Percentiles rank a stretch among this genome's conserved stretches.
Evolutionary conservation across 2,329 filamentous ascomycete genomes (phyloP).

Genomic region (Lizonia empirigonia): DNA sequence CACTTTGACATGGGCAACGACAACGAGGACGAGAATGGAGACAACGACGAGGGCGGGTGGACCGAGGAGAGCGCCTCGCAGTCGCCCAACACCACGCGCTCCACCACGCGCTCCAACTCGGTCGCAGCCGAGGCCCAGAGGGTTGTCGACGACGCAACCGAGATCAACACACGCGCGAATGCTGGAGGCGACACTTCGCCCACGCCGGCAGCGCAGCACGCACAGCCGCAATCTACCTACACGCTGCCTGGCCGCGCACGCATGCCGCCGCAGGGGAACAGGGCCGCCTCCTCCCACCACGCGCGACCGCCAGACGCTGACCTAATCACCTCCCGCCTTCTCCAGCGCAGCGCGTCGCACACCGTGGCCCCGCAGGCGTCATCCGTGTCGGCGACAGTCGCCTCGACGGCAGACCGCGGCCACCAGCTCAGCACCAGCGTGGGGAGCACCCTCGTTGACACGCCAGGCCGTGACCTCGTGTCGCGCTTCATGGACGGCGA

Average conservation of each 20-base stretch:
- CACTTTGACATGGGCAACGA: slow-evolving; percentile 49
- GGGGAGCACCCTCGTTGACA: slow-evolving; percentile 48
- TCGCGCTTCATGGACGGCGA: slow-evolving; percentile 54
- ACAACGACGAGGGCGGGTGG: slow-evolving; percentile 47
- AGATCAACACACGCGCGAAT: slow-evolving; percentile 24
- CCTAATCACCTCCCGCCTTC: slow-evolving; percentile 69
- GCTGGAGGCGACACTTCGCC: slow-evolving; percentile 24
- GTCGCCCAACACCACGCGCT: slow-evolving; percentile 49
- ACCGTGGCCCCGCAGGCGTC: slow-evolving; percentile 70
- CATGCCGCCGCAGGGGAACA: slow-evolving; percentile 34
- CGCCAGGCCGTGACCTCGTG: slow-evolving; percentile 50
- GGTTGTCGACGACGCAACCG: slow-evolving; percentile 30
- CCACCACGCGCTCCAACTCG: slow-evolving; percentile 50
- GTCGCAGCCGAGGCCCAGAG: slow-evolving; percentile 45
- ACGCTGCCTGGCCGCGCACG: slow-evolving; percentile 38
- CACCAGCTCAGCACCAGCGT: slow-evolving; percentile 46
- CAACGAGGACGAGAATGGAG: slow-evolving; percentile 30
- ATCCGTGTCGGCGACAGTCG: slow-evolving; percentile 61
- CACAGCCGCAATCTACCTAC: slow-evolving; percentile 16
- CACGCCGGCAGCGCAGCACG: not conserved
- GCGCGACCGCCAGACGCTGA: slow-evolving; percentile 60
- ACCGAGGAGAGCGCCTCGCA: slow-evolving; percentile 52
- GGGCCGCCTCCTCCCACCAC: slow-evolving; percentile 41
- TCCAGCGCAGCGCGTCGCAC: slow-evolving; percentile 68
- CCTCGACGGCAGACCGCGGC: slow-evolving; percentile 51